Evolutionary conservation across 345 rosid species (phyloP).

Genomic region (Citrus australasica): DNA sequence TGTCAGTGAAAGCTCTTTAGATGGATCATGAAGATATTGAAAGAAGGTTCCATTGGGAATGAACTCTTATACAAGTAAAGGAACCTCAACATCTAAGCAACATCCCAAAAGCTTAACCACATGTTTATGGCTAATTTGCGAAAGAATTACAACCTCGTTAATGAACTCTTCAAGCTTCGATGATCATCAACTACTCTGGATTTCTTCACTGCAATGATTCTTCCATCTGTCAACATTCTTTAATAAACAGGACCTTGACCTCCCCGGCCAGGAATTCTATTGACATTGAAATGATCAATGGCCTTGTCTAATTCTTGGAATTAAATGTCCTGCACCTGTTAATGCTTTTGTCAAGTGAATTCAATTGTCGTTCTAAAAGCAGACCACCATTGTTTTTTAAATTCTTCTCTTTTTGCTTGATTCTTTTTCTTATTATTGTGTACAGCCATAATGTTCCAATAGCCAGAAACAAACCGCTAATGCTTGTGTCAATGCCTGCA

Average conservation of each 20-base stretch:
- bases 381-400: not conserved
- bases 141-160: conserved; percentile 10
- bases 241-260: conserved; percentile 2
- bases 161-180: conserved; percentile 4
- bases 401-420: not conserved
- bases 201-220: conserved; percentile 8
- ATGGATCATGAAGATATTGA: no score
- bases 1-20: no score
- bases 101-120: conserved; percentile 9
- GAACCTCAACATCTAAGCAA: not conserved
- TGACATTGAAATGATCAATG: not conserved
- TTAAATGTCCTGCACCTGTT: not conserved
- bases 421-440: not conserved
- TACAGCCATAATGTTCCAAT: not conserved
- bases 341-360: not conserved
- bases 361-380: not conserved
- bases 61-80: no score
- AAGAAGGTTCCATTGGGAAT: no score
- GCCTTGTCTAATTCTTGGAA: not conserved
- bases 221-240: not conserved
- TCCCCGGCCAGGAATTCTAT: conserved; percentile 4
- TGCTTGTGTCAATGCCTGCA: not conserved
- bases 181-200: not conserved
- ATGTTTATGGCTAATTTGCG: not conserved
- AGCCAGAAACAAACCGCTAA: not conserved